Conservation (phyloP, 352 stramenopile genomes). For the Pythium phragmitis region DNA sequence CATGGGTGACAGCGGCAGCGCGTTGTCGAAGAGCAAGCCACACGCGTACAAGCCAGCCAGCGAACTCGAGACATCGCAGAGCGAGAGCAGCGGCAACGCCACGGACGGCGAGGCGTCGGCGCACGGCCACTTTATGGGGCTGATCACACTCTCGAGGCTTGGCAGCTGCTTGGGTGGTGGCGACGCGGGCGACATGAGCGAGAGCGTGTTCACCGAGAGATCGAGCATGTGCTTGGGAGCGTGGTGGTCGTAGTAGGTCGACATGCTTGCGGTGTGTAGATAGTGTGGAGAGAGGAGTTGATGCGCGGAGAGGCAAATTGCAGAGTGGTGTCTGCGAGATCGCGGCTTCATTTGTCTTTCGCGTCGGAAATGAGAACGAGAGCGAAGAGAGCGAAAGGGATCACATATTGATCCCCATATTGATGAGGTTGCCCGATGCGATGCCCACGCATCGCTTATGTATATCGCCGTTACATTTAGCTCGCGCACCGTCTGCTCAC, state of each 20-base stretch:
- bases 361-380: no score
- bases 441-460: no score
- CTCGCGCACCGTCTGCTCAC: no score
- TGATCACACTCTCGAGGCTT: conserved; percentile 10
- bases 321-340: conserved; percentile 1
- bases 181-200: conserved; percentile 4
- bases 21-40: background rate
- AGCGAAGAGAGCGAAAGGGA: no score
- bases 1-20: conserved; percentile 4
- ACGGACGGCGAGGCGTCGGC: background rate
- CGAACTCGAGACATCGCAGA: background rate
- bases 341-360: background rate
- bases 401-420: no score
- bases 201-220: conserved; percentile 1
- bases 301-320: conserved; percentile 1
- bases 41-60: conserved; percentile 5
- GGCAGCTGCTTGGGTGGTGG: conserved; percentile 6
- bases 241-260: background rate
- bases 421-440: no score
- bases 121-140: conserved; percentile 7
- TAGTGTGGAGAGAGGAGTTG: background rate
- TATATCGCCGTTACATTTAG: no score
- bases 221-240: conserved; percentile 2
- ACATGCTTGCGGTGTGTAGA: background rate
- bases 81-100: conserved; percentile 11